Evolutionary conservation across 768 basidiomycete genomes (phyloP).

Genomic region (Suillus clintonianus): DNA sequence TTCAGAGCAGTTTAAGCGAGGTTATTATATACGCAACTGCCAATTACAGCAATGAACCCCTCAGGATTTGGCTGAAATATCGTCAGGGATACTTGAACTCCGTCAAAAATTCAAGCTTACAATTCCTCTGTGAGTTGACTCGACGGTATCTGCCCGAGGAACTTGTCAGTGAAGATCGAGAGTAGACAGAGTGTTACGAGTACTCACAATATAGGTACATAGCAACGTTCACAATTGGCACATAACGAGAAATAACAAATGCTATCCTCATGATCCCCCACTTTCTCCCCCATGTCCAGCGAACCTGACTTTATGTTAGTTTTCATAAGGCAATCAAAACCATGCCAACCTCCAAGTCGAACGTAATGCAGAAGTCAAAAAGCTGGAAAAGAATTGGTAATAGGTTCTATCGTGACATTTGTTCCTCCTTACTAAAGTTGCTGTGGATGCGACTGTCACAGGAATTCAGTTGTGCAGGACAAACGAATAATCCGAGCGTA

Average conservation of each 20-base stretch:
- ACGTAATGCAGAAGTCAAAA: background rate
- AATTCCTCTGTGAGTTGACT: background rate
- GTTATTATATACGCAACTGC: background rate
- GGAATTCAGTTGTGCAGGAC: background rate
- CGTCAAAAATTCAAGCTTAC: background rate
- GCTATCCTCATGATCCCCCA: conserved; percentile 20
- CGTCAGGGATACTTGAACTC: background rate
- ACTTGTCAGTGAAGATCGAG: background rate
- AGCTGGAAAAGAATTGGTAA: background rate
- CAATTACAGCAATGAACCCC: background rate
- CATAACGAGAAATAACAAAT: conserved; percentile 20
- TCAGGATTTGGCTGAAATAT: background rate
- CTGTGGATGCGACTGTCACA: background rate
- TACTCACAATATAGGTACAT: conserved; percentile 9
- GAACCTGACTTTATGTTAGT: conserved; percentile 6
- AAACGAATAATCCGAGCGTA: background rate
- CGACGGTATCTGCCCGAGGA: background rate
- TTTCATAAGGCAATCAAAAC: background rate
- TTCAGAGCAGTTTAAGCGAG: background rate
- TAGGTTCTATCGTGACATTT: background rate
- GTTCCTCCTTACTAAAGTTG: background rate
- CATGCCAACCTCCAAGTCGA: background rate
- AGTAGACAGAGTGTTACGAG: background rate
- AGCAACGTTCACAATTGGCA: conserved; percentile 17
- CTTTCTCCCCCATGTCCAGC: conserved; percentile 15